Evolutionary conservation across 2,329 filamentous ascomycete genomes (phyloP), one percentile per base, ranked within the genome.

Genomic region (Chrysoporthe deuterocubensis): DNA sequence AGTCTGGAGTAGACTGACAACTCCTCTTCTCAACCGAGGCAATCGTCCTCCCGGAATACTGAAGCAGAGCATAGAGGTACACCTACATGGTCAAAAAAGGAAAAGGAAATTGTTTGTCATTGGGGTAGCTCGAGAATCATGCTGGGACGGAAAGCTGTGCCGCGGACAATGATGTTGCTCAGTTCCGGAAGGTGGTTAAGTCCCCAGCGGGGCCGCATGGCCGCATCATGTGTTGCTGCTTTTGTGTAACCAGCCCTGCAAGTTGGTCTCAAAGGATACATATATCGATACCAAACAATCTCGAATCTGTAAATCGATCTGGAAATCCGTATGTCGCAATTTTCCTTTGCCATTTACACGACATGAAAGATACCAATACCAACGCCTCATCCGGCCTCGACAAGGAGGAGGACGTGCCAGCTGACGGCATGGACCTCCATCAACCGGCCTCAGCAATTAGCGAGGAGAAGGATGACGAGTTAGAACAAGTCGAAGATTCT

Each of bases 191-290:
- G 62, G 46, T 64, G 37, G 46, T 40, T 64, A 64, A 54, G 46
- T 64, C 62, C 62, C 62, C 62, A 54, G 62, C 62, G 62, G 62
- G 61, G 62, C 8, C 40, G 44, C 44, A 64, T 32, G 61, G 62
- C 8, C 40, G 44, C 44, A 64, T 32, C 62, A 64, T 64, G 48
- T 56, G 48, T 26, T 62, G 34, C n/a, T 42, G 37, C 8, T 37
- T 34, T 14, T 40, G 26, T 34, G 46, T 40, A 37, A 40, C 34
- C 46, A 62, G 4, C 59, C 26, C 7, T 21, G 9, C 21, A 50
- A 62, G 44, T 32, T 4, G 11, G 16, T 43, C 21, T 42, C 26
- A 1, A 32, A 14, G 32, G 26, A 26, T 13, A 54, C 26, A 52
- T 52, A 52, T 52, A 54, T 18, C 13, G 6, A 21, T 54, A 4